Evolutionary conservation across 352 stramenopile species (phyloP).

Genomic region (Globisporangium solare): DNA sequence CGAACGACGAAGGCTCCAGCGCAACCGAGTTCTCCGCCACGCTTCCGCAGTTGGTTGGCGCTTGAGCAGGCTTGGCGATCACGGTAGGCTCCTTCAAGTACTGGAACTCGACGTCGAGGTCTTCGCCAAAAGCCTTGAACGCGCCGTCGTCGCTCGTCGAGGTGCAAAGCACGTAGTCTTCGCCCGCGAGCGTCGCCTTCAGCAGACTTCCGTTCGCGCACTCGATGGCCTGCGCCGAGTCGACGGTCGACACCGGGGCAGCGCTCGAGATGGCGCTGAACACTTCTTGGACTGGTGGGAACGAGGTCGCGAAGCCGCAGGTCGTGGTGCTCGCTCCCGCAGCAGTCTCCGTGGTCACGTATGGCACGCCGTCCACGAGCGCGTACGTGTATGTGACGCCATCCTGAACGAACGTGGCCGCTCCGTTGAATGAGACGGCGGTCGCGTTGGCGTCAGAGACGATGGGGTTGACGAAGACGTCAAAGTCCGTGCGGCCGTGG

Average conservation of each 20-base stretch:
- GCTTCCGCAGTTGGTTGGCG: conserved; percentile 21
- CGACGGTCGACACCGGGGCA: conserved; percentile 25
- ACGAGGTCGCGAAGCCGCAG: conserved; percentile 20
- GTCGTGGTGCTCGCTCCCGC: conserved; percentile 14
- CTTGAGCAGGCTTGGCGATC: conserved; percentile 21
- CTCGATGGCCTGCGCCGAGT: conserved; percentile 35
- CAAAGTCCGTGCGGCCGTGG: conserved; percentile 36
- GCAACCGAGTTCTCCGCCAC: conserved; percentile 15
- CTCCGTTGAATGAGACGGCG: conserved; percentile 36
- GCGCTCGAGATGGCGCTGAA: conserved; percentile 27
- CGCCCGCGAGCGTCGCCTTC: conserved; percentile 31
- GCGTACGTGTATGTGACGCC: conserved; percentile 30
- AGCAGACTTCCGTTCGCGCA: conserved; percentile 35
- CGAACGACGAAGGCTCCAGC: conserved; percentile 16
- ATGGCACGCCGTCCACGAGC: conserved; percentile 30
- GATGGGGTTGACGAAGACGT: conserved; percentile 37
- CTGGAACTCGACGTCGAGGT: conserved; percentile 29
- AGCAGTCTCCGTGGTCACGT: conserved; percentile 20
- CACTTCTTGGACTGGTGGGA: conserved; percentile 28
- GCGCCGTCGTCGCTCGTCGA: conserved; percentile 15
- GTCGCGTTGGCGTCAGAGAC: conserved; percentile 14
- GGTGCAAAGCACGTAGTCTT: conserved; percentile 45
- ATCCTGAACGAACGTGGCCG: conserved; percentile 25
- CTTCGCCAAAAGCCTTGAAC: conserved; percentile 37
- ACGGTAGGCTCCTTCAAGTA: neutral